Conservation (phyloP, 768 basidiomycete species). For the Trametes cingulata region DNA sequence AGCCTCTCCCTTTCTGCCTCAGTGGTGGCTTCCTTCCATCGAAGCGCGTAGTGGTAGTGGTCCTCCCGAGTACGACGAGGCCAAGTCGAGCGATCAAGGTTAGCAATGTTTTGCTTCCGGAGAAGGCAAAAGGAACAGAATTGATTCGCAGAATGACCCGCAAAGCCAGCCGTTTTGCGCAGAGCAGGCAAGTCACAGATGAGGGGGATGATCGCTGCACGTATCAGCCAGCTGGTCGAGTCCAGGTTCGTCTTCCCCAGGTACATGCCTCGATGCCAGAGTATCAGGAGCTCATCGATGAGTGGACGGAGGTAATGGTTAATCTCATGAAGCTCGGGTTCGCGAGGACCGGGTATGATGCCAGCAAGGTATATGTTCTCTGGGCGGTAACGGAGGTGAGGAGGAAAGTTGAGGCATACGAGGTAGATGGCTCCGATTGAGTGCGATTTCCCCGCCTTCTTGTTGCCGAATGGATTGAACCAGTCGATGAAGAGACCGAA, state of each 20-base stretch:
- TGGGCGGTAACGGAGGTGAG: slow-evolving; percentile 31
- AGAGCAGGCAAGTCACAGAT: slow-evolving; percentile 37
- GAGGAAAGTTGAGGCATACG: slow-evolving; percentile 26
- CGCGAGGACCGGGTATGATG: slow-evolving; percentile 28
- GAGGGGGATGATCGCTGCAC: slow-evolving; percentile 21
- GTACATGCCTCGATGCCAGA: slow-evolving; percentile 22
- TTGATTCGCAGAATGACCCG: slow-evolving; percentile 20
- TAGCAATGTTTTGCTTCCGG: slow-evolving; percentile 14
- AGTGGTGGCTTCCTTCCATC: slow-evolving; percentile 20
- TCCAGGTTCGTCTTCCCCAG: slow-evolving; percentile 8
- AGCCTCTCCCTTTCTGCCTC: slow-evolving; percentile 7
- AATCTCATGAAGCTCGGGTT: slow-evolving; percentile 24
- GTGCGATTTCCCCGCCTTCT: not conserved
- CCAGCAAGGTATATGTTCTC: slow-evolving; percentile 36
- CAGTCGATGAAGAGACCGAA: not conserved
- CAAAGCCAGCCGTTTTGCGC: slow-evolving; percentile 31
- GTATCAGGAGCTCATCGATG: slow-evolving; percentile 23
- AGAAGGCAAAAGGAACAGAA: slow-evolving; percentile 34
- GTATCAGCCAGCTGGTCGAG: slow-evolving; percentile 28
- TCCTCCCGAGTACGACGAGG: not conserved
- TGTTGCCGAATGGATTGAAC: slow-evolving; percentile 1
- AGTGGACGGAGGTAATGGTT: slow-evolving; percentile 28
- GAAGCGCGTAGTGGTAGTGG: not conserved
- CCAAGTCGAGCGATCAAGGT: not conserved
- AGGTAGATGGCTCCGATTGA: slow-evolving; percentile 3